Evolutionary conservation across 208 protist genomes (phyloP).

Genomic region (Herpetomonas tarakana): DNA sequence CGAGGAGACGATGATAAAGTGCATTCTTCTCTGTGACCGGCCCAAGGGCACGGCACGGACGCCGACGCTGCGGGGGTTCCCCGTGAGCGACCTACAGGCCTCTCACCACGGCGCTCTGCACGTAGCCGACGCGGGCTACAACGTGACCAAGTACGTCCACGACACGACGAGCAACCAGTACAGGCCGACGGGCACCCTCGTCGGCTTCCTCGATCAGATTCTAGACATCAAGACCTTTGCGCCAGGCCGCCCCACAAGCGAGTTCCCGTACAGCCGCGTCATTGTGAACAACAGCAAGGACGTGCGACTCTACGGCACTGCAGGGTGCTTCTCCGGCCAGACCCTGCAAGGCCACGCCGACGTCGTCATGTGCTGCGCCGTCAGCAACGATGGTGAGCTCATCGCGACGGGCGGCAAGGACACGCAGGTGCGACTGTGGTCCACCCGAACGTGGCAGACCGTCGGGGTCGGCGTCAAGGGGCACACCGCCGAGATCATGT

Average conservation of each 20-base stretch:
- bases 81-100: slow-evolving; percentile 18
- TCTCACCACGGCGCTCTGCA: slow-evolving; percentile 29
- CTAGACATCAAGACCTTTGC: slow-evolving; percentile 73
- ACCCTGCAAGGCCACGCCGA: slow-evolving; percentile 79
- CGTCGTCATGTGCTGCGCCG: slow-evolving; percentile 77
- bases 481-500: slow-evolving; percentile 80
- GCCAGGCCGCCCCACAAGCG: slow-evolving; percentile 18
- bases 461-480: slow-evolving; percentile 61
- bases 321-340: slow-evolving; percentile 55
- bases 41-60: slow-evolving; percentile 45
- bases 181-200: slow-evolving; percentile 30
- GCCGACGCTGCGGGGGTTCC: slow-evolving; percentile 21
- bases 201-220: slow-evolving; percentile 87
- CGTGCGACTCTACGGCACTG: slow-evolving; percentile 61
- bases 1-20: slow-evolving; percentile 63
- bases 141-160: slow-evolving; percentile 36
- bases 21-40: slow-evolving; percentile 35
- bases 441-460: slow-evolving; percentile 52
- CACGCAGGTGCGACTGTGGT: slow-evolving; percentile 84
- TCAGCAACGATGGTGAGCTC: slow-evolving; percentile 54
- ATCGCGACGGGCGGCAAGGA: slow-evolving; percentile 88
- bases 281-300: slow-evolving; percentile 88
- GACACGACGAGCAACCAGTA: slow-evolving; percentile 26
- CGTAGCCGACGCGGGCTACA: slow-evolving; percentile 76
- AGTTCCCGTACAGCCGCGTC: slow-evolving; percentile 33